These are phyloP conservation scores for Carallia brachiata DNA, from an alignment of 345 rosid species.

Conservation along the genomic window DNA sequence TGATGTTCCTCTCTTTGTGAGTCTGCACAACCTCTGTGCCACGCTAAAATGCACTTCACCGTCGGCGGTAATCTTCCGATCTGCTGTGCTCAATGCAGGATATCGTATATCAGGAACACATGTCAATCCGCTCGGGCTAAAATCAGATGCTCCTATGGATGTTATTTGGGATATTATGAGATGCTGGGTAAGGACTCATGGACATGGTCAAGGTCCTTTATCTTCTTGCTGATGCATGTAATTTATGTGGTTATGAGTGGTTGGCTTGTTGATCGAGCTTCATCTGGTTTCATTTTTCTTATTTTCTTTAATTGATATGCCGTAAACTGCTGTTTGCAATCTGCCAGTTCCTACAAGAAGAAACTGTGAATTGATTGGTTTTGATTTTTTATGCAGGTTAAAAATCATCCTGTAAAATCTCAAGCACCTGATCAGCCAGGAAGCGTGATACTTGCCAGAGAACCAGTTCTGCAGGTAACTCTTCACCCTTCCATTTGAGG, in stretches of 20 bases:
- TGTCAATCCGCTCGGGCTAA: constrained; percentile 83
- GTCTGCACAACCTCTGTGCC: constrained; percentile 91
- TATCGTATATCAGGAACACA: constrained; percentile 92
- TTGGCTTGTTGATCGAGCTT: neutral
- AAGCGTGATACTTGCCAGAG: constrained; percentile 85
- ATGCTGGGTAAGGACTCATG: constrained; percentile 73
- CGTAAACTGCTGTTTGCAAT: neutral
- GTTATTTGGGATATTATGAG: constrained; percentile 99
- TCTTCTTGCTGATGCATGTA: neutral
- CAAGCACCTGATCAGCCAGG: constrained; percentile 83
- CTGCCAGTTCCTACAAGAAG: neutral
- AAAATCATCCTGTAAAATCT: constrained; percentile 88
- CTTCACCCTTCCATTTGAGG: neutral
- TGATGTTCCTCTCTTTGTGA: constrained; percentile 88
- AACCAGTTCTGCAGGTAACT: constrained; percentile 80
- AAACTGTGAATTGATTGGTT: neutral
- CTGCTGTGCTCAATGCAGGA: constrained; percentile 95
- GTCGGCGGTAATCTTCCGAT: constrained; percentile 84
- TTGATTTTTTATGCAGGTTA: constrained; percentile 47
- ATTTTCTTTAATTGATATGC: neutral
- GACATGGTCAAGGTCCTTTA: constrained; percentile 1
- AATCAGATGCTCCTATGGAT: constrained; percentile 99
- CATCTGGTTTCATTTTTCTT: neutral
- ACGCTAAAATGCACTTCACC: constrained; percentile 98
- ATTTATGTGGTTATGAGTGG: neutral